These are phyloP conservation scores for Ilyonectria sp. DNA, from an alignment of 2,329 filamentous ascomycete genomes.

Conservation along the genomic window DNA sequence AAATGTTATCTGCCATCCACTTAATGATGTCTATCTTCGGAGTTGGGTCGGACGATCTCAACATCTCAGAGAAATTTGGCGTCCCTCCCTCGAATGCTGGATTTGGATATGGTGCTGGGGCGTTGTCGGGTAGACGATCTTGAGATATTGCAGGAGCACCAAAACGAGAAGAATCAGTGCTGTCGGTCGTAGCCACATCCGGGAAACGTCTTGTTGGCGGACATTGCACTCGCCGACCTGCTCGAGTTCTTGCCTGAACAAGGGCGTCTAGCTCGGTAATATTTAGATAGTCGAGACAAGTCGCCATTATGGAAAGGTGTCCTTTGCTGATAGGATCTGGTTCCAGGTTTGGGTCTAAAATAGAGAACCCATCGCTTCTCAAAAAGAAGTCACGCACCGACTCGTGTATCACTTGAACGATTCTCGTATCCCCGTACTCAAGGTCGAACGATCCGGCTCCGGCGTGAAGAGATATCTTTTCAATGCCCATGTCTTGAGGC, in stretches of 20 bases:
- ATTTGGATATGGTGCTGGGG: no score
- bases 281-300: conserved; percentile 25
- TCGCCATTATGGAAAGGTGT: conserved; percentile 17
- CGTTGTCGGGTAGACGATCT: no score
- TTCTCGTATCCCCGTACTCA: conserved; percentile 22
- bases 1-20: not conserved
- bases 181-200: not conserved
- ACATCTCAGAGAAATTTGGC: no score
- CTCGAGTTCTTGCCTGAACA: conserved; percentile 1
- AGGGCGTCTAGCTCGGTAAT: conserved; percentile 28
- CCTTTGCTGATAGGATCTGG: not conserved
- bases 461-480: conserved; percentile 5
- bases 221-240: not conserved
- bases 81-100: no score
- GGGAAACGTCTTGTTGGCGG: not conserved
- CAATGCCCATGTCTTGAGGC: not conserved
- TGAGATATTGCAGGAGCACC: no score
- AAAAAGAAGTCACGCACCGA: conserved; percentile 29
- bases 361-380: not conserved
- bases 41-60: no score
- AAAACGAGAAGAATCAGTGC: not conserved
- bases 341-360: not conserved
- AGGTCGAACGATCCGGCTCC: conserved; percentile 25
- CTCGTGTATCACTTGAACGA: conserved; percentile 27
- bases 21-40: no score